Percentiles rank a stretch among this genome's conserved stretches.
Evolutionary conservation across 176 grass and related monocot genomes (phyloP).

Genomic region (Phoenix dactylifera): DNA sequence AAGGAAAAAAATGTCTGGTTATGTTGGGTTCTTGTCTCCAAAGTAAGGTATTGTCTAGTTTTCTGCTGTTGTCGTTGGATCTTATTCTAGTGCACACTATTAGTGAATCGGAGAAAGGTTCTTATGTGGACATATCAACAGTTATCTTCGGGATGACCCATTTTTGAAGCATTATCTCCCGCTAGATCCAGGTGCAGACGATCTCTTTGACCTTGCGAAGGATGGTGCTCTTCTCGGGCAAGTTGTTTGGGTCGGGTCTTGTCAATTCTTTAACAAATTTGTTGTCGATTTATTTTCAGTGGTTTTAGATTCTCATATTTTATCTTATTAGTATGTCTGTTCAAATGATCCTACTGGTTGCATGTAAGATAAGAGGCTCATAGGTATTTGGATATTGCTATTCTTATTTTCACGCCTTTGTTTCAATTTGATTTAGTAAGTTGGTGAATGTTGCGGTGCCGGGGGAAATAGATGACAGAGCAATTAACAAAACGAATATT

Average conservation of each 20-base stretch:
- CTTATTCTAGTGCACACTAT: constrained; percentile 53
- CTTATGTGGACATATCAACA: constrained; percentile 89
- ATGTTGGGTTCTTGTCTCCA: no score
- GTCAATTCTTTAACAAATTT: no score
- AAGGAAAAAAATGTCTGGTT: no score
- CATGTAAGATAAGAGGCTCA: no score
- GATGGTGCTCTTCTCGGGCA: constrained; percentile 91
- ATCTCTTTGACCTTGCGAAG: constrained; percentile 73
- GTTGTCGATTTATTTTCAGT: no score
- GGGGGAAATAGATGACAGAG: constrained; percentile 96
- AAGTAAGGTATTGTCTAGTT: constrained; percentile 19
- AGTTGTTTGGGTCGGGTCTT: constrained; percentile 1
- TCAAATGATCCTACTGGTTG: no score
- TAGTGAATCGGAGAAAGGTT: constrained; percentile 82
- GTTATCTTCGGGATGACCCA: constrained; percentile 67
- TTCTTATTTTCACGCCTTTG: no score
- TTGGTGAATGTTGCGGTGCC: constrained; percentile 91
- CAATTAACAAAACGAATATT: constrained; percentile 92
- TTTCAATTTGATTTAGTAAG: constrained; percentile 55
- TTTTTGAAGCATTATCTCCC: constrained; percentile 92
- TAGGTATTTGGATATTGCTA: no score
- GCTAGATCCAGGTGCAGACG: constrained; percentile 56
- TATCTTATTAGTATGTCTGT: no score
- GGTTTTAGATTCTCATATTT: no score
- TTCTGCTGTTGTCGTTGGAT: no score